Conservation (phyloP, 2,329 filamentous ascomycete species). For the Emergomyces pasteurianus region DNA sequence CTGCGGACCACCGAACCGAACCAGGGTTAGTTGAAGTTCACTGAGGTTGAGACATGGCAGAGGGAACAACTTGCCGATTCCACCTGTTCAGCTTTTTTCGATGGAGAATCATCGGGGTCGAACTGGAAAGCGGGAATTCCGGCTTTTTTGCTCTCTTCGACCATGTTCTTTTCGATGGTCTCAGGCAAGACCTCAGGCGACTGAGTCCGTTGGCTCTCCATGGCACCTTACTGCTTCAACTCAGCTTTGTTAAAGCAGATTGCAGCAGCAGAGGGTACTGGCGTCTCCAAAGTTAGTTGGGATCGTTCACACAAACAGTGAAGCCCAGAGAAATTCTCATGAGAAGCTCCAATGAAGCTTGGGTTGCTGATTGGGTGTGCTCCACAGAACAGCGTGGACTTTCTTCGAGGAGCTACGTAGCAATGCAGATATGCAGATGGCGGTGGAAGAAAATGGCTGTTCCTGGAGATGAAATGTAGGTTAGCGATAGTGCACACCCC, state of each 20-base stretch:
- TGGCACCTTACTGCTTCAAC: slow-evolving; percentile 68
- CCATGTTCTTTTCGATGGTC: slow-evolving; percentile 59
- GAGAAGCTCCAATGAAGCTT: not conserved
- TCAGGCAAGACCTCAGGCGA: slow-evolving; percentile 55
- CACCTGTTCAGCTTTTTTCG: slow-evolving; percentile 73
- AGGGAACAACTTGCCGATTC: slow-evolving; percentile 49
- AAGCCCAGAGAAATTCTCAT: not conserved
- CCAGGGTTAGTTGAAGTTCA: not conserved
- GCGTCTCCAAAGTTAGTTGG: not conserved
- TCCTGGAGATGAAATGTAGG: not conserved
- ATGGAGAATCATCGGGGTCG: slow-evolving; percentile 69
- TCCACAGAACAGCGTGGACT: not conserved
- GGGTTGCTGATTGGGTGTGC: not conserved
- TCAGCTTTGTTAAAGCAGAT: slow-evolving; percentile 34
- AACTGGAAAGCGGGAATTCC: slow-evolving; percentile 75
- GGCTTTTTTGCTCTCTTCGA: slow-evolving; percentile 65
- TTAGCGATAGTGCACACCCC: not conserved
- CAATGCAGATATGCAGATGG: not conserved
- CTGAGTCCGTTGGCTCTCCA: slow-evolving; percentile 59
- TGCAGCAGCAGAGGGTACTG: slow-evolving; percentile 4
- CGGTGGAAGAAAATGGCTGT: not conserved
- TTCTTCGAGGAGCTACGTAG: not conserved
- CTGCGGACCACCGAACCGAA: slow-evolving; percentile 1
- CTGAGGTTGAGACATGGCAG: not conserved
- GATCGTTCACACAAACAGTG: not conserved